Evolutionary conservation across 768 basidiomycete genomes (phyloP), one percentile per base, ranked within the genome.

Genomic region (Termitomyces sp.): DNA sequence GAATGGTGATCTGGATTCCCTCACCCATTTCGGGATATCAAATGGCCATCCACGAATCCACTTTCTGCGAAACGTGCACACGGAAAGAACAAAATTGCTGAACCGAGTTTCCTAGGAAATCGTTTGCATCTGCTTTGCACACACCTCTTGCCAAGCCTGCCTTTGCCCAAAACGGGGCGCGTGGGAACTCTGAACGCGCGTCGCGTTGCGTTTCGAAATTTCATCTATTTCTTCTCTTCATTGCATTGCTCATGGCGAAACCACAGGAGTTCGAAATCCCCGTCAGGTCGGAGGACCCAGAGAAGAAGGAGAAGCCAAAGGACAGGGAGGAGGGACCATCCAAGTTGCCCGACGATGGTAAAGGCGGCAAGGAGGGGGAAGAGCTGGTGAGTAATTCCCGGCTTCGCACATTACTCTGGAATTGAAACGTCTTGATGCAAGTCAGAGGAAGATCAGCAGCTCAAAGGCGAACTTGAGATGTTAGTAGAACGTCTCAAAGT

Each of bases 401-500:
- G 35, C 31, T 35, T 52, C 12, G 45, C 50, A 51, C 9, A 50
- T 32, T 16, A 23, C 33, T 38, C 32, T 41, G 36, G 3, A 33
- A n/a, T 50, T 59, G 15, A 57, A 48, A 62, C 50, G 32, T 52
- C 46, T 44, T 23, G 25, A 45, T 45, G 53, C 16, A 54, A 95
- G 94, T 94, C 91, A 25, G 97, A 99, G 67, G 97, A 98, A 73
- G 97, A 99, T 71, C 76, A 85, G 31, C 91, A 94, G 66, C 83
- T 99, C 56, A 91, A 91, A 73, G 87, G 84, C 54, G 95, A 99
- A 72, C 79, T 99, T 20, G 97, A 98, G 69, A 94, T 99, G 94
- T 82, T 98, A 23, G 85, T 96, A 27, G 94, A 98, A 68, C 84
- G 97, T 41, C 68, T 99, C 52, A 91, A 91, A 79, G 96, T 94